A percentile compares a stretch with the other conserved stretches of the same genome.
Conservation (phyloP, 352 stramenopile species). For the Blastocystis sp. region DNA sequence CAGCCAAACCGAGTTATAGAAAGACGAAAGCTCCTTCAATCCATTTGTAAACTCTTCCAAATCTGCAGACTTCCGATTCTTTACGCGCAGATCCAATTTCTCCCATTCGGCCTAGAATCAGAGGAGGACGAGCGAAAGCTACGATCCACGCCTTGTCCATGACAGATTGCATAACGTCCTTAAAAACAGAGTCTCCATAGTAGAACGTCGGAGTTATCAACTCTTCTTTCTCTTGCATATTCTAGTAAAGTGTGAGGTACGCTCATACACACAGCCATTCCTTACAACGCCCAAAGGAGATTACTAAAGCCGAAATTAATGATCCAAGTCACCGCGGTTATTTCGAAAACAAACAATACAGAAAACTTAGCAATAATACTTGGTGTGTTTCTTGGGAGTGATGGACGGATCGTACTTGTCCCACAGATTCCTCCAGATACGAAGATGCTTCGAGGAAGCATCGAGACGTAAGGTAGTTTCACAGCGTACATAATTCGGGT, state of each 20-base stretch:
- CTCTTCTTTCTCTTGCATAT: slow-evolving; percentile 51
- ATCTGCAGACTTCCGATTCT: slow-evolving; percentile 55
- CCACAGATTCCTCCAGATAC: slow-evolving; percentile 58
- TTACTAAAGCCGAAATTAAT: neutral
- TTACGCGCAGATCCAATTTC: slow-evolving; percentile 43
- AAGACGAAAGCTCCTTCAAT: slow-evolving; percentile 50
- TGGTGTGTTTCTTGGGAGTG: slow-evolving; percentile 38
- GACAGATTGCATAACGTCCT: slow-evolving; percentile 58
- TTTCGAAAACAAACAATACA: neutral
- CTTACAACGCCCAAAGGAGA: neutral
- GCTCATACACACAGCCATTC: neutral
- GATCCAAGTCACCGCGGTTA: neutral
- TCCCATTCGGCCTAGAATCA: slow-evolving; percentile 53
- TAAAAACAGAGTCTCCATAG: slow-evolving; percentile 58
- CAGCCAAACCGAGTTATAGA: slow-evolving; percentile 56
- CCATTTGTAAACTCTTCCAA: slow-evolving; percentile 53
- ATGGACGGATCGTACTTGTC: slow-evolving; percentile 21
- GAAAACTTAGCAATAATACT: slow-evolving; percentile 18
- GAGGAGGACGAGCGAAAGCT: neutral
- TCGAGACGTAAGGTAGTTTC: slow-evolving; percentile 41
- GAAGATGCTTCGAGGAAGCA: slow-evolving; percentile 53
- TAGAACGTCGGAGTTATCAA: neutral
- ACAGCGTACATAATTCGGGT: slow-evolving; percentile 10
- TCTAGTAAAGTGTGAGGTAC: neutral
- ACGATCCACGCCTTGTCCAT: slow-evolving; percentile 60